Base-by-base conservation (phyloP, 352 stramenopile genomes). In the Phytophthora sojae region DNA sequence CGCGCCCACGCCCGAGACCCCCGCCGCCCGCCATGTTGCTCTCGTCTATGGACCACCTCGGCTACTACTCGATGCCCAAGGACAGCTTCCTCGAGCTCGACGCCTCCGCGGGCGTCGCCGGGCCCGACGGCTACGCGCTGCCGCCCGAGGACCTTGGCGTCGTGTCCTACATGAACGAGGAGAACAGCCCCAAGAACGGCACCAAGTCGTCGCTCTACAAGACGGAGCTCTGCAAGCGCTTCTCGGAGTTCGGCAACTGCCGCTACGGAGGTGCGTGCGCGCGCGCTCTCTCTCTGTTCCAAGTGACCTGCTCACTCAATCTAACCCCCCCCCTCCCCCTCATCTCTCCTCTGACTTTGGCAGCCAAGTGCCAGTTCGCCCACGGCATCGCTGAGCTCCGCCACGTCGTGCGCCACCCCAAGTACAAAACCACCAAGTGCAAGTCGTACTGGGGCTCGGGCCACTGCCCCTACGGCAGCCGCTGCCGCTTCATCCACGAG, bases 351-450 rank as follows among this genome's bases (percentile, higher is more conserved):
- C 19, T 4, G 35, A 53, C 30, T 12, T 11, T n/a, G 17, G 45
- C 65, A 91, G 87, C 86, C 75, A 96, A 96, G 73, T 96, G 89
- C 68, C 89, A 96, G 64, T 96, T 96, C 68, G 89, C 89, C 25
- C 89, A 96, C 57, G 89, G 89, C 30, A 79, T 94, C 57, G 81
- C 75, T 2, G 89, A 96, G 72, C 65, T 96, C 9, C 87, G 89
- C 57, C 86, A 93, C 50, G 88, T 96, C n/a, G 79, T 94, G 57
- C 89, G 89, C 67, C 89, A 96, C 68, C 89, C 89, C 56, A 96
- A 96, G 83, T 95, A 96, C 86, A 96, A 96, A 81, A 96, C 89
- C n/a, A 95, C 88, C 64, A 95, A 95, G 75, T 97, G 89, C 86
- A 96, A 97, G 83, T 94, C 88, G 37, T 97, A 96, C 76, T 91